A percentile compares a stretch with the other conserved stretches of the same genome.
These are phyloP conservation scores for Phytophthora europaea DNA, from an alignment of 352 stramenopile species.

Conservation along the genomic window DNA sequence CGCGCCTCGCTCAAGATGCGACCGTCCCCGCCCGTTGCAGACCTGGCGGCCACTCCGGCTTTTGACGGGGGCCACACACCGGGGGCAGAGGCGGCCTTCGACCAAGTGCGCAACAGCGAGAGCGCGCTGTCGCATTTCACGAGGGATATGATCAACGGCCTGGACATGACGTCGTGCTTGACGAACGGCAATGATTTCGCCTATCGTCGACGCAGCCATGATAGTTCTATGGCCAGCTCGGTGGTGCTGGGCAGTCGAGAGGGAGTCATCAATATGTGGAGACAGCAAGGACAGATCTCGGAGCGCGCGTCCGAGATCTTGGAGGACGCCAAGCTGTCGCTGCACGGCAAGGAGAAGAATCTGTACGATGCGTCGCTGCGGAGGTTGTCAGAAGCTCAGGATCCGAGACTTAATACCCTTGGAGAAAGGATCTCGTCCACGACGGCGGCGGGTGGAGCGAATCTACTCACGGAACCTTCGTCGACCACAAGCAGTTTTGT, in stretches of 20 bases:
- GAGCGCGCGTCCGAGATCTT: slow-evolving; percentile 85
- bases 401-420: slow-evolving; percentile 73
- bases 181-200: slow-evolving; percentile 33
- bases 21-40: slow-evolving; percentile 37
- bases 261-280: slow-evolving; percentile 85
- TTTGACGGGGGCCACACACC: slow-evolving; percentile 30
- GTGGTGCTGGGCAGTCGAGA: slow-evolving; percentile 57
- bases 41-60: slow-evolving; percentile 41
- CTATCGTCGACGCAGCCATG: slow-evolving; percentile 41
- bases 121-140: slow-evolving; percentile 56
- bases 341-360: slow-evolving; percentile 88
- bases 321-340: slow-evolving; percentile 80
- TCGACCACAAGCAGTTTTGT: slow-evolving; percentile 49
- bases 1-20: slow-evolving; percentile 76
- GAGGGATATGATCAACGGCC: slow-evolving; percentile 54
- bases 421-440: slow-evolving; percentile 63
- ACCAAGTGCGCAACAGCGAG: slow-evolving; percentile 62
- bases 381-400: slow-evolving; percentile 73
- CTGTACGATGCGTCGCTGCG: slow-evolving; percentile 72
- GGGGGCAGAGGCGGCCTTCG: slow-evolving; percentile 15
- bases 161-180: slow-evolving; percentile 50
- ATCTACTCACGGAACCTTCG: slow-evolving; percentile 26
- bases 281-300: slow-evolving; percentile 83
- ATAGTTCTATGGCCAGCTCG: slow-evolving; percentile 28
- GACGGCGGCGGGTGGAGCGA: slow-evolving; percentile 18